phyloP scores from a whole-genome alignment of 257 asterid genomes.

The Eucommia ulmoides region DNA sequence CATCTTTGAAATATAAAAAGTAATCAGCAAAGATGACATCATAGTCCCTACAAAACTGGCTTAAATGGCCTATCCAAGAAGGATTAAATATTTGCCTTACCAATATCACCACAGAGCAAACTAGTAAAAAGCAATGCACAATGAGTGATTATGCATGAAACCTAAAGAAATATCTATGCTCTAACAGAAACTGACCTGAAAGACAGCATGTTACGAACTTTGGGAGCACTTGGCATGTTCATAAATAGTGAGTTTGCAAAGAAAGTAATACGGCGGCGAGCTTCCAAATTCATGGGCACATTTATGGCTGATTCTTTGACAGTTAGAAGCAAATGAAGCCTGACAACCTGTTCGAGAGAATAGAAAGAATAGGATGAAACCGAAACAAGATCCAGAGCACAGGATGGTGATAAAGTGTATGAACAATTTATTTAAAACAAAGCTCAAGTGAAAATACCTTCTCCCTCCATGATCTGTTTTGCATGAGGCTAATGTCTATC shows the following conservation, averaged over 20 bases:
- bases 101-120: too few species aligned
- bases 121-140: too few species aligned
- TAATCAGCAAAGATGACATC: too few species aligned
- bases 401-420: too few species aligned
- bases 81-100: too few species aligned
- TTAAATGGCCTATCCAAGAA: too few species aligned
- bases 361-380: slow-evolving; percentile 7
- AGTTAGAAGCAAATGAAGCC: slow-evolving; percentile 91
- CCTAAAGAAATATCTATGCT: background rate
- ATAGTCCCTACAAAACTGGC: too few species aligned
- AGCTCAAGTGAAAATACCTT: slow-evolving; percentile 39
- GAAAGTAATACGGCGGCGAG: slow-evolving; percentile 90
- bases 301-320: slow-evolving; percentile 95
- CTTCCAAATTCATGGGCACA: slow-evolving; percentile 89
- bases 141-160: background rate
- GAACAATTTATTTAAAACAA: slow-evolving; percentile 10
- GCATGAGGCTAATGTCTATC: slow-evolving; percentile 42
- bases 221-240: slow-evolving; percentile 94
- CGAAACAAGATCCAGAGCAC: background rate
- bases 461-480: slow-evolving; percentile 65
- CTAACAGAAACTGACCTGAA: slow-evolving; percentile 53
- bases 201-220: slow-evolving; percentile 93
- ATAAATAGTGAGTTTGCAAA: slow-evolving; percentile 92
- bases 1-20: too few species aligned
- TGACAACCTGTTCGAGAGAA: slow-evolving; percentile 48